Percentiles rank a stretch among this genome's conserved stretches.
These are phyloP conservation scores for Suillus occidentalis DNA, from an alignment of 768 basidiomycete species.

Conservation along the genomic window DNA sequence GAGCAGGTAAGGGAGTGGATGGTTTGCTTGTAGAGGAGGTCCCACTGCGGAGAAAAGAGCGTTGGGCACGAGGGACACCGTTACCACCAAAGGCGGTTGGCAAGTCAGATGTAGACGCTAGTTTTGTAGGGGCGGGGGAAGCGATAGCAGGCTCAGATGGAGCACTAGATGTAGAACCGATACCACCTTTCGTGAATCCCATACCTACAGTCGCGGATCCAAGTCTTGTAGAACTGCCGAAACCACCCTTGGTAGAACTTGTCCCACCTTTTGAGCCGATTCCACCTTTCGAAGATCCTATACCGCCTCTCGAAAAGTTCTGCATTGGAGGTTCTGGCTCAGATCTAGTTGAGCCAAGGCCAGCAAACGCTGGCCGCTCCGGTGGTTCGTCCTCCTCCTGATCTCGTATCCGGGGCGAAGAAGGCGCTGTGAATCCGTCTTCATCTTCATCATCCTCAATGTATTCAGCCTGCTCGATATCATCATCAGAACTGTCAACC, in stretches of 20 bases:
- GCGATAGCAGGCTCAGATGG: constrained; percentile 27
- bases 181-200: constrained; percentile 43
- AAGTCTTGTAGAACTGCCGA: constrained; percentile 20
- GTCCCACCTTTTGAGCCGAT: constrained; percentile 26
- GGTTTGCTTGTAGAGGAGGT: constrained; percentile 45
- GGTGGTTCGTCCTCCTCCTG: constrained; percentile 44
- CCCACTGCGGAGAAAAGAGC: constrained; percentile 57
- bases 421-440: constrained; percentile 51
- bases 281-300: constrained; percentile 32
- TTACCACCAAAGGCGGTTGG: constrained; percentile 39
- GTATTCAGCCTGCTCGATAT: constrained; percentile 27
- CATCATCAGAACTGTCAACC: constrained; percentile 30
- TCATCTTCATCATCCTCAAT: constrained; percentile 39
- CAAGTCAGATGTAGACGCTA: constrained; percentile 27
- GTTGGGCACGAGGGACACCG: constrained; percentile 35
- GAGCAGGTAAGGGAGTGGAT: constrained; percentile 52
- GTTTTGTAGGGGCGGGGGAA: constrained; percentile 20
- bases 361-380: constrained; percentile 42
- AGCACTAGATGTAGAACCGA: constrained; percentile 37
- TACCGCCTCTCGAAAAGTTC: constrained; percentile 23
- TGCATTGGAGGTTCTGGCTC: constrained; percentile 15
- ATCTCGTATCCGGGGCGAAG: constrained; percentile 55
- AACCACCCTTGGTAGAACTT: constrained; percentile 32
- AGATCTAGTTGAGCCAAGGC: constrained; percentile 37
- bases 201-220: constrained; percentile 4